These are phyloP conservation scores for Silene vulgaris DNA, from an alignment of 179 eudicot genomes.

Conservation along the genomic window DNA sequence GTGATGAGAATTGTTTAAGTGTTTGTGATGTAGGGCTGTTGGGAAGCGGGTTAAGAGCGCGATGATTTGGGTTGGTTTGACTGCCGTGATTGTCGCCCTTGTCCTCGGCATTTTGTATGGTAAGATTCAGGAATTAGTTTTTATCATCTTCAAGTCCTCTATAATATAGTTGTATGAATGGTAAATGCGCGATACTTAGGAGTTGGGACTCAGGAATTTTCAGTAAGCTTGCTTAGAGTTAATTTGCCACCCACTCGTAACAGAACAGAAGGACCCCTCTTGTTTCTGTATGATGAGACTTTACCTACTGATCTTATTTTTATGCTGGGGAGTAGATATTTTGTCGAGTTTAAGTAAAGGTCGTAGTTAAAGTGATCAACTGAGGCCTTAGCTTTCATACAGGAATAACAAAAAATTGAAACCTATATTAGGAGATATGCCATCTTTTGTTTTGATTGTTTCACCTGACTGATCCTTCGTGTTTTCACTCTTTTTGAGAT, in stretches of 20 bases:
- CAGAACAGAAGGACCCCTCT: neutral
- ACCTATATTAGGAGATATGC: too few relatives aligned
- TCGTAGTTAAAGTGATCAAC: neutral
- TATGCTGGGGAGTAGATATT: neutral
- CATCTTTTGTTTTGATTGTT: too few relatives aligned
- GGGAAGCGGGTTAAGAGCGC: conserved; percentile 74
- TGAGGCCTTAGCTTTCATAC: neutral
- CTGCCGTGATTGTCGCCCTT: conserved; percentile 70
- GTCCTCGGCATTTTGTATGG: conserved; percentile 89
- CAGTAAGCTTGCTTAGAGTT: neutral
- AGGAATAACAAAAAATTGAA: too few relatives aligned
- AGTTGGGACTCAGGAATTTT: neutral
- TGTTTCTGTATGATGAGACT: neutral
- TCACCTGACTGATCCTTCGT: too few relatives aligned
- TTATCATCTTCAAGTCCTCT: too few relatives aligned
- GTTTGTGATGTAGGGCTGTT: conserved; percentile 49
- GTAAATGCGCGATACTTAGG: neutral
- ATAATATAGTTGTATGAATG: neutral
- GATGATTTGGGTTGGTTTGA: conserved; percentile 60
- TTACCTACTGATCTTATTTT: neutral
- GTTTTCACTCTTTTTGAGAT: too few relatives aligned
- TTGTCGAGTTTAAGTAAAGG: neutral
- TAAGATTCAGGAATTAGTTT: conserved; percentile 15
- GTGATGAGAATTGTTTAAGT: conserved; percentile 6
- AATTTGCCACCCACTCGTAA: neutral